Evolutionary conservation across 2,329 filamentous ascomycete species (phyloP), one percentile per base, ranked within the genome.

Genomic region (Chrysoporthe deuterocubensis): DNA sequence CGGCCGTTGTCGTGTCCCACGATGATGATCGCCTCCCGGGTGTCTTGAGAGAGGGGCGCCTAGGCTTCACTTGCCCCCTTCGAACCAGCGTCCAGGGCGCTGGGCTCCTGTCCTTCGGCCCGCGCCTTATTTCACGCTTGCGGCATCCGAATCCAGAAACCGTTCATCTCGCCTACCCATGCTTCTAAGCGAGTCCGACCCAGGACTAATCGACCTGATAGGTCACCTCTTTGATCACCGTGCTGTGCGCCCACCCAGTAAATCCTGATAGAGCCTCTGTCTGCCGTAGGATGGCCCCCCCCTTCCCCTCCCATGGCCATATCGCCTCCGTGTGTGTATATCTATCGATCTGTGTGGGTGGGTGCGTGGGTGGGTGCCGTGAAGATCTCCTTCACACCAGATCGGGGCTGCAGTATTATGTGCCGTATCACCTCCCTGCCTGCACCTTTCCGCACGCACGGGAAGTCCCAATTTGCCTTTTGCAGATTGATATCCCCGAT

Each of bases 381-480:
- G 50, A 54, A 16, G 50, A 54, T 54, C 50, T 54, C 26, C 50
- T 26, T 54, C 13, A 14, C 26, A 52, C 48, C 21, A n/a, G 3
- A 54, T 54, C 4, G 13, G 50, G 1, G 32, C 50, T 32, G 50
- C 32, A 26, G 50, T 54, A 14, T 9, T 16, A 54, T 13, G 4
- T 54, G 21, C 32, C 32, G 48, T 26, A 54, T 32, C 50, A 54
- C 50, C 50, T 26, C 32, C 26, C 50, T 32, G 11, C 26, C 50
- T 32, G 11, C 32, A 14, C 18, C 13, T 54, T 54, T 7, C 50
- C 50, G 13, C 3, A 5, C 21, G 62, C 62, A 65, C 60, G 46
- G 57, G 34, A 57, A 48, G 4, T 40, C 11, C 57, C 62, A 60
- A 65, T 65, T 44, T 68, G 66, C 62, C 66, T 62, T 62, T 68